Base-by-base conservation (phyloP, 2,329 filamentous ascomycete genomes). In the Aureobasidium sp. region DNA sequence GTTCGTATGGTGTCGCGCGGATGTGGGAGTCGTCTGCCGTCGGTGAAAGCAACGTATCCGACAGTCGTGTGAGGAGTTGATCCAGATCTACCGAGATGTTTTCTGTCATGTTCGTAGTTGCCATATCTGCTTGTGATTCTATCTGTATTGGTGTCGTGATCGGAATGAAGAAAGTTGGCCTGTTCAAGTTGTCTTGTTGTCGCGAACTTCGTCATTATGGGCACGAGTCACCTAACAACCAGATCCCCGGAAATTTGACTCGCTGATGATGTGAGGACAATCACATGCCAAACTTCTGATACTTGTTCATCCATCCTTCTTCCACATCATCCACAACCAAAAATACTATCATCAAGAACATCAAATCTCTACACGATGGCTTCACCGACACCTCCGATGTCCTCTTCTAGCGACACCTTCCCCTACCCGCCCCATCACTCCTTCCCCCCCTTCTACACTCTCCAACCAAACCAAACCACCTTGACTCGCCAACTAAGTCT, bases 361-460 rank as follows among this genome's bases (percentile, higher is more conserved):
- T 21, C 21, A 21, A 1, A 21, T 21, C 21, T 21, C 21, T 21
- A 21, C 44, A 47, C 5, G 29, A 52, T 27, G 13, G 7, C 34
- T 3, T 52, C 49, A 29, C 49, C 49, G 0, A 21, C 2, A 15
- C 21, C 5, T 1, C 9, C 10, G 3, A 21, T 21, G 21, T 21
- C 32, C 27, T 4, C 30, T 3, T 11, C 13, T 10, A 54, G 29
- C 29, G 60, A 59, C 41, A 52, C 64, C 66, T 79, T 78, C 72
- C 59, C 64, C 63, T 77, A 77, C 66, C 77, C 78, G 39, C 70
- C 75, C 10, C 77, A 79, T 73, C 88, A 91, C 81, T 78, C 79
- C 77, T 93, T 91, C 78, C 90, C 90, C 0, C 87, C 90, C 71
- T 92, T 94, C 86, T 94, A 89, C 83, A 91, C 88, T 61, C 85